These are phyloP conservation scores for Wickerhamiella parazyma DNA, from an alignment of 805 yeast genomes.

Conservation along the genomic window DNA sequence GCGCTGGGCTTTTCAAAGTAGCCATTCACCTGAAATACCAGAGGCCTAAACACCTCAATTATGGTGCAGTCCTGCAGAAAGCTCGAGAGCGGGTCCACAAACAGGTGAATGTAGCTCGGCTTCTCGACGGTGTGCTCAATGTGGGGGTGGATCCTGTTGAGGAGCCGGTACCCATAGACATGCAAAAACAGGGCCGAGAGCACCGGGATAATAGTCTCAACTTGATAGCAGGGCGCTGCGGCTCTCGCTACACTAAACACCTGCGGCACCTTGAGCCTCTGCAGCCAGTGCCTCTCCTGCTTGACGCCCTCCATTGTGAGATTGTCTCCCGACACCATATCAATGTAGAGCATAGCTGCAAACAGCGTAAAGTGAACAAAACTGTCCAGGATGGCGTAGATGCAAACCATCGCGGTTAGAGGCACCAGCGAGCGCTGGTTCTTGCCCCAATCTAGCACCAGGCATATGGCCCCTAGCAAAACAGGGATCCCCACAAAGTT, in stretches of 20 bases:
- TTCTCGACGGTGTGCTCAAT: not conserved
- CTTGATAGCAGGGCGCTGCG: not conserved
- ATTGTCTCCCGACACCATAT: constrained; percentile 4
- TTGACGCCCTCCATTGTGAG: not conserved
- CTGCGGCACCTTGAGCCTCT: not conserved
- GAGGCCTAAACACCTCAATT: constrained; percentile 7
- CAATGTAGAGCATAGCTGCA: constrained; percentile 8
- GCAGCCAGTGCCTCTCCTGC: not conserved
- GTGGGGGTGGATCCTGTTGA: constrained; percentile 9
- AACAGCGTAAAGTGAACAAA: constrained; percentile 5
- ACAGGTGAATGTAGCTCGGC: constrained; percentile 10
- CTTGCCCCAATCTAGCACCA: not conserved
- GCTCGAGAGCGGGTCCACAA: not conserved
- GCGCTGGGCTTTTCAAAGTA: constrained; percentile 4
- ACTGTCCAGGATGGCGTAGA: constrained; percentile 3
- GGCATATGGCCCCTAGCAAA: not conserved
- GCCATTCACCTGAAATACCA: constrained; percentile 6
- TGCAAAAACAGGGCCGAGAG: not conserved
- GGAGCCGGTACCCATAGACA: not conserved
- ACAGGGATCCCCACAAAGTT: not conserved
- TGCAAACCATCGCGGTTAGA: constrained; percentile 1
- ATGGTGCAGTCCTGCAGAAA: not conserved
- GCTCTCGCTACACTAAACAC: not conserved
- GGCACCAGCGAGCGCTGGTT: constrained; percentile 4
- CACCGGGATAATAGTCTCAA: not conserved